Evolutionary conservation across 2,329 filamentous ascomycete species (phyloP).

Genomic region (Nothophoma quercina): DNA sequence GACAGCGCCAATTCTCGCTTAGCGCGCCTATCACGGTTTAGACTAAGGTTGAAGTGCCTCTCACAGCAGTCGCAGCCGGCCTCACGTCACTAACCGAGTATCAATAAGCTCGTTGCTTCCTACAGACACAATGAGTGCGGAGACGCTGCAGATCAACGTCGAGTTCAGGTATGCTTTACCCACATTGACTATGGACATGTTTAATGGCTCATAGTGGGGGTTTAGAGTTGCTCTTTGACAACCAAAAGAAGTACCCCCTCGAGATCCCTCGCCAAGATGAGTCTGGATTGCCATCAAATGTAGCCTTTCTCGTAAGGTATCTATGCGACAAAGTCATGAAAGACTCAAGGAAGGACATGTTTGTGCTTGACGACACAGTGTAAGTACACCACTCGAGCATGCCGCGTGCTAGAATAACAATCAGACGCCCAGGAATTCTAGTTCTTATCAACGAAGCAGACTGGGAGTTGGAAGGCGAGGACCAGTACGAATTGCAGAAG

Average conservation of each 20-base stretch:
- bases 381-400: too few species aligned
- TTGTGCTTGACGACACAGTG: constrained; percentile 87
- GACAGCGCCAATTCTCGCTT: constrained; percentile 44
- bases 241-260: constrained; percentile 77
- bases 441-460: constrained; percentile 98
- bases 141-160: constrained; percentile 67
- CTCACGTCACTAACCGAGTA: not conserved
- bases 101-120: not conserved
- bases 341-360: constrained; percentile 83
- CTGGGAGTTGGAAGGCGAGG: constrained; percentile 97
- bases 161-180: constrained; percentile 77
- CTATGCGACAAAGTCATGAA: constrained; percentile 85
- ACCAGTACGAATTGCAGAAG: constrained; percentile 81
- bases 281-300: constrained; percentile 68
- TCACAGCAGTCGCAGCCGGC: constrained; percentile 16
- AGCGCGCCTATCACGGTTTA: constrained; percentile 22
- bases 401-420: not conserved
- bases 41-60: not conserved
- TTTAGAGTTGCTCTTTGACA: constrained; percentile 90
- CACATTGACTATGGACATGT: too few species aligned
- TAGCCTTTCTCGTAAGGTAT: constrained; percentile 79
- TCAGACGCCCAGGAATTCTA: constrained; percentile 89
- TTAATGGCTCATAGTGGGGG: constrained; percentile 76
- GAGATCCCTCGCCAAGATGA: constrained; percentile 69
- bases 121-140: constrained; percentile 29